phyloP scores from a whole-genome alignment of 345 rosid species.

The Boechera retrofracta region DNA sequence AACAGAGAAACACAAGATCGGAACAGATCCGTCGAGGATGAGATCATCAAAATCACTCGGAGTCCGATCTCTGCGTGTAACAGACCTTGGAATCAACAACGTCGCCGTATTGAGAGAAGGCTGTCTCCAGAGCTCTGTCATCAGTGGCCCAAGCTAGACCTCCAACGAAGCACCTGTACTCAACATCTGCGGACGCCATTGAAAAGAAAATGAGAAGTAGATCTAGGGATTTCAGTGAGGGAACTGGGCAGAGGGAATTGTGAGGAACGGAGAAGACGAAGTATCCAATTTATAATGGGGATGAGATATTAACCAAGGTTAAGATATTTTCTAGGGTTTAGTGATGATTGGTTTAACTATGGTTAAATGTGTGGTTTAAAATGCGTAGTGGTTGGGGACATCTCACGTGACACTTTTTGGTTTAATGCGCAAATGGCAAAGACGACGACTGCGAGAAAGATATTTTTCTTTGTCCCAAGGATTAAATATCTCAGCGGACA shows the following conservation, averaged over 20 bases:
- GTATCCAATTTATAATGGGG: slow-evolving; percentile 26
- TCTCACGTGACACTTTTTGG: slow-evolving; percentile 42
- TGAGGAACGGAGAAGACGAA: not conserved
- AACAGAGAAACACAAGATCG: slow-evolving; percentile 51
- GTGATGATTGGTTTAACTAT: slow-evolving; percentile 26
- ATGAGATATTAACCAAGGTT: slow-evolving; percentile 26
- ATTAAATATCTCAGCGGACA: slow-evolving; percentile 12
- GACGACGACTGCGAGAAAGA: slow-evolving; percentile 4
- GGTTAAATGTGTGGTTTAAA: slow-evolving; percentile 36
- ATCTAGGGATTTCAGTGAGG: slow-evolving; percentile 5
- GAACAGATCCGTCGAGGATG: slow-evolving; percentile 51
- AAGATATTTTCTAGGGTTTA: slow-evolving; percentile 37
- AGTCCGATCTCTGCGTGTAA: slow-evolving; percentile 57
- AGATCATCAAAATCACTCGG: slow-evolving; percentile 45
- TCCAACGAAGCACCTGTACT: slow-evolving; percentile 90
- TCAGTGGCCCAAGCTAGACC: slow-evolving; percentile 96
- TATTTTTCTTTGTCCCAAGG: slow-evolving; percentile 18
- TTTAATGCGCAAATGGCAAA: slow-evolving; percentile 31
- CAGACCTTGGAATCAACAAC: slow-evolving; percentile 98
- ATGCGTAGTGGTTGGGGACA: slow-evolving; percentile 37
- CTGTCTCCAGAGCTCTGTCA: slow-evolving; percentile 61
- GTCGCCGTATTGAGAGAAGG: slow-evolving; percentile 75
- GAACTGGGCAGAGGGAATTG: not conserved
- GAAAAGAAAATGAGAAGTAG: not conserved
- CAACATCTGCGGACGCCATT: slow-evolving; percentile 75